Base-by-base conservation (phyloP, 164 flowering plant species). In the Chloranthus sessilifolius region DNA sequence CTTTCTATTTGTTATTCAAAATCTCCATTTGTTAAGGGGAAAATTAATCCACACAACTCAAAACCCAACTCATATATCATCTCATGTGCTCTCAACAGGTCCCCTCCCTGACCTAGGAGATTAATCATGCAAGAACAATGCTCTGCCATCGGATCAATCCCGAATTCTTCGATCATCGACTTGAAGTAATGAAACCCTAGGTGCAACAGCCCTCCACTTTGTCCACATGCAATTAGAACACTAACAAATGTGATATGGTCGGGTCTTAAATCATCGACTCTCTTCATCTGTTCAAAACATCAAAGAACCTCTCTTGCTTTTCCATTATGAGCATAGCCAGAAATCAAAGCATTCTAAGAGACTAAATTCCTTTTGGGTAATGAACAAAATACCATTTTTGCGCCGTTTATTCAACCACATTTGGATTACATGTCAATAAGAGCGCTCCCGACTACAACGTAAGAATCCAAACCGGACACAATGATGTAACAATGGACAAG, bases 361-460 rank as follows among this genome's bases (percentile, higher is more conserved):
- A 82, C 67, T n/a, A n/a, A n/a, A n/a, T n/a, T n/a, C n/a, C n/a
- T n/a, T n/a, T n/a, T n/a, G n/a, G n/a, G n/a, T n/a, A 82, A 36
- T 1, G 61, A 54, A 7, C 38, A 31, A 56, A 82, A 85, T 4
- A 73, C n/a, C 0, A 47, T 45, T 47, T 80, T 80, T 0, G 84
- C 84, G 29, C 40, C 44, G 38, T 52, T 47, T 4, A 76, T 60
- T 42, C 62, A 62, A 38, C 89, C 94, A 51, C 89, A 82, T 48
- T 85, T 85, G 9, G 76, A 80, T 38, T 85, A 85, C 89, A 80
- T 78, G 66, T 78, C 87, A 24, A 80, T 64, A 2, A 85, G 66
- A 50, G 95, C 81, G 44, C 77, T 76, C 7, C 85, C 89, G 20
- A 78, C 70, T 11, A 74, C 78, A 2, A 67, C 55, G 10, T 52